Evolutionary conservation across 2,329 filamentous ascomycete species (phyloP).

Genomic region (Aspergillus neoniger): DNA sequence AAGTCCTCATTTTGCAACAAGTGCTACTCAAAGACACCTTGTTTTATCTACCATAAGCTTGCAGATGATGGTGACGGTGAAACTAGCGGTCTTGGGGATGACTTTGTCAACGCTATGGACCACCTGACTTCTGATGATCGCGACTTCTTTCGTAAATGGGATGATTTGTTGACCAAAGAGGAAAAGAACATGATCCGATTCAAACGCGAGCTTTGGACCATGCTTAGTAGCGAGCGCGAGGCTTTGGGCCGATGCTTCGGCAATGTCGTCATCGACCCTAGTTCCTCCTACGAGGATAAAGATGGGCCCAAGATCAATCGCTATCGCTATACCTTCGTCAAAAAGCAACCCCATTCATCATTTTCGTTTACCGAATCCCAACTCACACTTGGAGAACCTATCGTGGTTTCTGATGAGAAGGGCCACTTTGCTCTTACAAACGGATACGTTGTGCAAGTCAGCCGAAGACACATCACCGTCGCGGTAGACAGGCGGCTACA

Average conservation of each 20-base stretch:
- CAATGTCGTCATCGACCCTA: slow-evolving; percentile 79
- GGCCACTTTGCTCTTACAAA: slow-evolving; percentile 95
- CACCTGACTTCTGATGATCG: slow-evolving; percentile 75
- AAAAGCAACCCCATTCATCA: slow-evolving; percentile 59
- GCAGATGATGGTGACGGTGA: slow-evolving; percentile 81
- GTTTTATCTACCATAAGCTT: slow-evolving; percentile 91
- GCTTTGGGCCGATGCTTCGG: slow-evolving; percentile 87
- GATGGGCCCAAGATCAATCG: slow-evolving; percentile 83
- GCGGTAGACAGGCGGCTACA: slow-evolving; percentile 88
- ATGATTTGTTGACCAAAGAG: slow-evolving; percentile 87
- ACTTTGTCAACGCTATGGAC: slow-evolving; percentile 77
- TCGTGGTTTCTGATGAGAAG: slow-evolving; percentile 93
- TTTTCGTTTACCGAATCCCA: slow-evolving; percentile 94
- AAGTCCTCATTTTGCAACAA: slow-evolving; percentile 77
- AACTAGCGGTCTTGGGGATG: slow-evolving; percentile 75
- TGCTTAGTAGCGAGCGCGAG: slow-evolving; percentile 86
- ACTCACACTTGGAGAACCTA: slow-evolving; percentile 80
- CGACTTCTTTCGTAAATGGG: slow-evolving; percentile 93
- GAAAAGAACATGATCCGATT: slow-evolving; percentile 87
- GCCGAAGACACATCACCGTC: slow-evolving; percentile 75
- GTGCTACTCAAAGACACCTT: slow-evolving; percentile 88
- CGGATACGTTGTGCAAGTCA: slow-evolving; percentile 80
- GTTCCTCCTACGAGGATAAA: slow-evolving; percentile 69
- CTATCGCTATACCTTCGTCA: slow-evolving; percentile 82
- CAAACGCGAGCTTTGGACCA: slow-evolving; percentile 90